phyloP scores from a whole-genome alignment of 495 filamentous ascomycete species.

The Corynascus novoguineensis region DNA sequence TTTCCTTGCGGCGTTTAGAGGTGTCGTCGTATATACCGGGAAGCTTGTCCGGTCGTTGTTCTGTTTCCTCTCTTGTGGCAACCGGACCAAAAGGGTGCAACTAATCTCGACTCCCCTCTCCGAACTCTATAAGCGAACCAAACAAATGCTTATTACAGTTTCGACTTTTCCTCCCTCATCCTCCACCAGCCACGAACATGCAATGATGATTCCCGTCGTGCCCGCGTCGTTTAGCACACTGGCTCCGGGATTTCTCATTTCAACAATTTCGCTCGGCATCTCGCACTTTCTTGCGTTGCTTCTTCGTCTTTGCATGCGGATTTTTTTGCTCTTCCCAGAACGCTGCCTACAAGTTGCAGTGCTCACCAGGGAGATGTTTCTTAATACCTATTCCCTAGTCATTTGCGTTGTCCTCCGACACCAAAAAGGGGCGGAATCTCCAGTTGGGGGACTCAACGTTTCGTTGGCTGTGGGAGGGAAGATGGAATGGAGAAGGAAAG shows the following conservation, averaged over 20 bases:
- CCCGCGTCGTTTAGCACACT: constrained; percentile 51
- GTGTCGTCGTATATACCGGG: constrained; percentile 32
- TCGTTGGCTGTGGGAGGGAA: constrained; percentile 35
- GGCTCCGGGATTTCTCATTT: constrained; percentile 31
- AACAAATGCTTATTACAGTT: constrained; percentile 14
- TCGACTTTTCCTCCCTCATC: constrained; percentile 41
- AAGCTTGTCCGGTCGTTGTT: constrained; percentile 12
- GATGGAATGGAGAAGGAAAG: constrained; percentile 41
- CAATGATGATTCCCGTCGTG: constrained; percentile 44
- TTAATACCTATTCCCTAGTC: constrained; percentile 32
- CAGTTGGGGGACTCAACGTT: constrained; percentile 4
- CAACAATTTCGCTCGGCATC: constrained; percentile 13
- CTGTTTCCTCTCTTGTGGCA: neutral
- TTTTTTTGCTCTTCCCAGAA: constrained; percentile 19
- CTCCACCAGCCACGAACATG: constrained; percentile 41
- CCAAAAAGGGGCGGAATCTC: neutral
- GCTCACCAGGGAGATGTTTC: constrained; percentile 15
- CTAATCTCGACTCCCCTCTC: constrained; percentile 21
- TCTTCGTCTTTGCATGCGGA: constrained; percentile 12
- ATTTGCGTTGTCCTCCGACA: constrained; percentile 19
- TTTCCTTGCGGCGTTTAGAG: constrained; percentile 24
- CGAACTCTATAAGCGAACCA: constrained; percentile 21
- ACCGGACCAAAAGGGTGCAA: constrained; percentile 14
- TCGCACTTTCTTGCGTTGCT: constrained; percentile 17
- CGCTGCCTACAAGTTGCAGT: constrained; percentile 6